Evolutionary conservation across 1,284 basidiomycete genomes (phyloP), one percentile per base, ranked within the genome.

Genomic region (Fomitopsis betulina): DNA sequence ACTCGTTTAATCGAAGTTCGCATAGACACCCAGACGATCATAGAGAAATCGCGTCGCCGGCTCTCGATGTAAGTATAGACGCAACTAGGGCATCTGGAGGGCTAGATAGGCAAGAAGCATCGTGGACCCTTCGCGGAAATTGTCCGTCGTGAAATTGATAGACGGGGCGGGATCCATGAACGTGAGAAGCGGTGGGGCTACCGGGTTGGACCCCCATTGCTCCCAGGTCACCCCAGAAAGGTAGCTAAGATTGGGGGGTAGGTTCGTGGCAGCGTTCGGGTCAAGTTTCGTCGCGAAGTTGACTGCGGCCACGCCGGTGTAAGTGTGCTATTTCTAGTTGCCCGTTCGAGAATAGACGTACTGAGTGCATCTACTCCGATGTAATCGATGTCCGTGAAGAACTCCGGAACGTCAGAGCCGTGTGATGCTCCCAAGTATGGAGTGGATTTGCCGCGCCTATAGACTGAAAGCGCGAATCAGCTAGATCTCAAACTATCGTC

Each of bases 161-260:
- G 54, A 37, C 10, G 58, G 58, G n/a, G 23, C 38, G 4, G 53
- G 47, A 59, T 84, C 81, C 23, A 72, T 62, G 66, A 84, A 78
- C 3, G 76, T 75, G 51, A 84, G 61, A 45, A 82, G 65, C 42
- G 75, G 72, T 7, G 76, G 76, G 17, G 70, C 67, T 0, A 58
- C 53, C 1, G 68, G 60, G 3, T 73, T 71, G 58, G 83, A 85
- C 37, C 74, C 69, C 0, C 84, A 83, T 30, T 53, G 56, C n/a
- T 21, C 21, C 84, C 84, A 85, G 6, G 67, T 63, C 21, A 67
- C 50, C 9, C 70, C 68, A 0, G 65, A 66, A n/a, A 62, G 66
- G 1, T 75, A 72, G 54, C 84, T 85, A 3, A 62, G 52, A 39
- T 63, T 56, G 15, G 62, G 58, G 5, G 59, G 56, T 30, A 58